A percentile compares a stretch with the other conserved stretches of the same genome.
Conservation (phyloP, 441 rosid genomes). For the Croton setiger region DNA sequence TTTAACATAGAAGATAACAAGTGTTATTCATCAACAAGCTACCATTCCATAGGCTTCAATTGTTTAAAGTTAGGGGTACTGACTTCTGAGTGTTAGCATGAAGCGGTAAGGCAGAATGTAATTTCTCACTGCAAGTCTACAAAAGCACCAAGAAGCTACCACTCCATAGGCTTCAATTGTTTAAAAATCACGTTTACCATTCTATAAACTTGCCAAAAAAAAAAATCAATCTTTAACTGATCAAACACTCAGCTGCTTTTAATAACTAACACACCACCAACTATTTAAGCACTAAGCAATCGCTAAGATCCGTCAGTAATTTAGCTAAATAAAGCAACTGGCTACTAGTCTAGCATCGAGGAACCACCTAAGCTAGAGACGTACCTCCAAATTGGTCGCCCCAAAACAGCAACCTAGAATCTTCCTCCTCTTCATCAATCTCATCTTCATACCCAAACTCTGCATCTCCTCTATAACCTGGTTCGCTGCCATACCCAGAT, state of each 20-base stretch:
- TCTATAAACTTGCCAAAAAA: too few species aligned
- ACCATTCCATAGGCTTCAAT: too few species aligned
- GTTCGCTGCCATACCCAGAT: slow-evolving; percentile 95
- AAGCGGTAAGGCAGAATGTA: not conserved
- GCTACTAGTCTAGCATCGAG: not conserved
- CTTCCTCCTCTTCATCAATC: slow-evolving; percentile 95
- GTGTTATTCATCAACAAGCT: not conserved
- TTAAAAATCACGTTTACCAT: too few species aligned
- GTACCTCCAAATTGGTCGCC: slow-evolving; percentile 64
- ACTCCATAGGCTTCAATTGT: not conserved
- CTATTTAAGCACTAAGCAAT: not conserved
- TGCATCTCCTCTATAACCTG: slow-evolving; percentile 94
- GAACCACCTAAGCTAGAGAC: not conserved
- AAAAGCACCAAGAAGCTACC: not conserved
- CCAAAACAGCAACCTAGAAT: slow-evolving; percentile 73
- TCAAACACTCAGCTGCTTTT: not conserved
- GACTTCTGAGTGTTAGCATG: too few species aligned
- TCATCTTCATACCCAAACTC: slow-evolving; percentile 97
- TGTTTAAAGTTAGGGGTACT: too few species aligned
- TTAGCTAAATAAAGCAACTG: not conserved
- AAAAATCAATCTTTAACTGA: not conserved
- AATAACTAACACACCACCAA: not conserved
- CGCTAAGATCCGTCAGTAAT: too few species aligned
- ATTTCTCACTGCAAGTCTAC: not conserved
- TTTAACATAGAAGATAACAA: not conserved